A percentile compares a stretch with the other conserved stretches of the same genome.
Evolutionary conservation across 768 basidiomycete species (phyloP).

Genomic region (Mycena sanguinolenta): DNA sequence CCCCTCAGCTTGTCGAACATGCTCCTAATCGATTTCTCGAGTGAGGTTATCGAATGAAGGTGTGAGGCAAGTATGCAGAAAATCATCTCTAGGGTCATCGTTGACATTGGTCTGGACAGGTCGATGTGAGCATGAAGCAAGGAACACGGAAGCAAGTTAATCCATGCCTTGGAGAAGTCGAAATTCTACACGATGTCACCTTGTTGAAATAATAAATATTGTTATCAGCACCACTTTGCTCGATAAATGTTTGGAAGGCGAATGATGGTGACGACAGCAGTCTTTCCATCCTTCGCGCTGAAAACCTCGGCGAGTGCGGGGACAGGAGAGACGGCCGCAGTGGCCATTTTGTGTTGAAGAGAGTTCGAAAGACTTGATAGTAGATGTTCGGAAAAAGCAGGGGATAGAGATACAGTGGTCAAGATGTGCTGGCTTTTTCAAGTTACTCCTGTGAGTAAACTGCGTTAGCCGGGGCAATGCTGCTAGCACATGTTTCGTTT

Average conservation of each 20-base stretch:
- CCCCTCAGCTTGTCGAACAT: background rate
- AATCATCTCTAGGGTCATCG: background rate
- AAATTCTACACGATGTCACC: background rate
- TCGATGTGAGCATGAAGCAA: background rate
- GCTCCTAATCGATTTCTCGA: background rate
- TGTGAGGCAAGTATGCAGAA: background rate
- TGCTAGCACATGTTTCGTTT: too few species aligned
- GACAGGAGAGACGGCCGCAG: too few species aligned
- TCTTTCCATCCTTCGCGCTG: background rate
- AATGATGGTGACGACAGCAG: background rate
- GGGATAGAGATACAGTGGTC: too few species aligned
- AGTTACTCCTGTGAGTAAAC: too few species aligned
- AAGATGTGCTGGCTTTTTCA: too few species aligned
- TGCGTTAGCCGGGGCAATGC: too few species aligned
- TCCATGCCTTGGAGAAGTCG: background rate
- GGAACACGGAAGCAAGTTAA: background rate
- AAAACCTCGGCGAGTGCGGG: background rate
- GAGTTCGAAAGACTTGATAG: too few species aligned
- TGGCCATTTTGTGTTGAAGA: too few species aligned
- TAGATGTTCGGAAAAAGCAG: too few species aligned
- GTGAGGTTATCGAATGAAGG: background rate
- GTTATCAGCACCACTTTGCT: background rate
- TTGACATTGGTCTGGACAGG: background rate
- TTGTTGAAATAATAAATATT: background rate
- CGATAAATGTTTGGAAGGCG: background rate